phyloP scores from a whole-genome alignment of 495 filamentous ascomycete species.

The Jackrogersella minutella region DNA sequence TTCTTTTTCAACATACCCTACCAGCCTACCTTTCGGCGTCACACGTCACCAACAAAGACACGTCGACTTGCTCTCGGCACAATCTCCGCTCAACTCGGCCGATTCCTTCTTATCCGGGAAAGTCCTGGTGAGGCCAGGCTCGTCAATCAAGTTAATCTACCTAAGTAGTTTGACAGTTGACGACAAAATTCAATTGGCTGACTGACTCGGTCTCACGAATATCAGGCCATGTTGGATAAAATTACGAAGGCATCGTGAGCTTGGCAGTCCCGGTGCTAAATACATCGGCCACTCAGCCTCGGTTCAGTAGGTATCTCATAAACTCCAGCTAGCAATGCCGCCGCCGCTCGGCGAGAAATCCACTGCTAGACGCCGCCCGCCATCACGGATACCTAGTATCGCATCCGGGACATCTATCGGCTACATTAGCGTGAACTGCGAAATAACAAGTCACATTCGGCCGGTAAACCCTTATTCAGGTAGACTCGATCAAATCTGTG shows the following conservation, averaged over 20 bases:
- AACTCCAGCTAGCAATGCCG: conserved; percentile 17
- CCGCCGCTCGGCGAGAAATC: conserved; percentile 30
- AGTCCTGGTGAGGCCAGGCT: neutral
- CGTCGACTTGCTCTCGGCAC: conserved; percentile 19
- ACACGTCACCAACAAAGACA: conserved; percentile 39
- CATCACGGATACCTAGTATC: conserved; percentile 16
- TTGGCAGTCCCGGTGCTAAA: conserved; percentile 9
- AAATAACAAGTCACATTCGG: conserved; percentile 36
- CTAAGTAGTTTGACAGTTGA: neutral
- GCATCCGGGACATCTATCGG: conserved; percentile 28
- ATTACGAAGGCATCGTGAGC: conserved; percentile 14
- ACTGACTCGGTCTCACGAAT: conserved; percentile 4
- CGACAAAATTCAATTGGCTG: neutral
- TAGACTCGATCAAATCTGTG: conserved; percentile 37
- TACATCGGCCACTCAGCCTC: conserved; percentile 12
- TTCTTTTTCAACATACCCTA: no score
- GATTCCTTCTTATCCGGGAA: conserved; percentile 4
- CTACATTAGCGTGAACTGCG: conserved; percentile 36
- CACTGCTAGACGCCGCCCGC: conserved; percentile 34
- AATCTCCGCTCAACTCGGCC: conserved; percentile 28
- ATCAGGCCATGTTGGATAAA: neutral
- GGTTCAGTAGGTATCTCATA: conserved; percentile 17
- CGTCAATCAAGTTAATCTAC: neutral
- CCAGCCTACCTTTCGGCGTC: conserved; percentile 19
- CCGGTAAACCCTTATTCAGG: conserved; percentile 26